These are phyloP conservation scores for Collybiopsis luxurians DNA, from an alignment of 768 basidiomycete genomes.

Conservation along the genomic window DNA sequence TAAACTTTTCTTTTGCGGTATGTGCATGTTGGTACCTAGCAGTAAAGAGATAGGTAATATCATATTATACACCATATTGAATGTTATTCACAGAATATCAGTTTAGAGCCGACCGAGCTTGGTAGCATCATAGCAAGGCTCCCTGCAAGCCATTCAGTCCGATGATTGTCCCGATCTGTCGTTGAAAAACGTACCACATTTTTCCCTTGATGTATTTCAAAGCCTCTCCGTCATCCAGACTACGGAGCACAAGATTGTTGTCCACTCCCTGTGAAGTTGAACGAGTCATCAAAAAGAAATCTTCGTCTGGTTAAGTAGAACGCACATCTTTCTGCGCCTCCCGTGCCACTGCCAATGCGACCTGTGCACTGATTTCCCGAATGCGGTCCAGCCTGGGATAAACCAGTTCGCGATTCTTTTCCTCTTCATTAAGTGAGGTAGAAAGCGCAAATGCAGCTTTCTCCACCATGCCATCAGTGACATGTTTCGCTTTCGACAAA, in stretches of 20 bases:
- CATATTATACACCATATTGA: too few species aligned
- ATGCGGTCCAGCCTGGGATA: slow-evolving; percentile 70
- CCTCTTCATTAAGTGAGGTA: slow-evolving; percentile 52
- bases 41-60: too few species aligned
- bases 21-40: too few species aligned
- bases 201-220: slow-evolving; percentile 49
- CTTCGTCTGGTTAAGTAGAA: neutral
- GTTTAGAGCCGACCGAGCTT: neutral
- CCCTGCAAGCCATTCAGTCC: slow-evolving; percentile 17
- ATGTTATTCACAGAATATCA: too few species aligned
- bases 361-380: slow-evolving; percentile 59
- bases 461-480: slow-evolving; percentile 72
- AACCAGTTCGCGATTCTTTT: slow-evolving; percentile 51
- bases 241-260: slow-evolving; percentile 43
- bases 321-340: slow-evolving; percentile 63
- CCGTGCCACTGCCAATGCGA: slow-evolving; percentile 62
- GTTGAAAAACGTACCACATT: slow-evolving; percentile 39
- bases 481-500: slow-evolving; percentile 50
- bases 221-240: slow-evolving; percentile 44
- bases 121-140: neutral
- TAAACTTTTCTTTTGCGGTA: too few species aligned
- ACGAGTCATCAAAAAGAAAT: neutral
- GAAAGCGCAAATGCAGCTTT: slow-evolving; percentile 61
- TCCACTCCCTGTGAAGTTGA: slow-evolving; percentile 35
- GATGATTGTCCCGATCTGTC: slow-evolving; percentile 13